Evolutionary conservation across 1,139 yeast genomes (phyloP).

Genomic region (Blastobotrys malaysiensis): DNA sequence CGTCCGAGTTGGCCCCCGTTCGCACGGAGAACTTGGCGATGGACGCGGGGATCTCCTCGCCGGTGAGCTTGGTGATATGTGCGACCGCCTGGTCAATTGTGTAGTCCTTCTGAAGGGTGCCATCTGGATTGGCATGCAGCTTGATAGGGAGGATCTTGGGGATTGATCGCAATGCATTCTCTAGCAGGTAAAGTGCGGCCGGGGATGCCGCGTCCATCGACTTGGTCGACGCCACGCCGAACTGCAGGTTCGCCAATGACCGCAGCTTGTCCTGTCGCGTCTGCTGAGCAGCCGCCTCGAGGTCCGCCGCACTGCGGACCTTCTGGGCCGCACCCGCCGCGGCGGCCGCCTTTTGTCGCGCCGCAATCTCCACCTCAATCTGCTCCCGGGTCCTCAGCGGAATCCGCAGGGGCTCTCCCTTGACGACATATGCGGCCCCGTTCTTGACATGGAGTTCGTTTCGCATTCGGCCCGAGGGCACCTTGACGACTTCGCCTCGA

Average conservation of each 20-base stretch:
- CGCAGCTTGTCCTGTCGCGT: slow-evolving; percentile 8
- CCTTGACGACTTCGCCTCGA: slow-evolving; percentile 66
- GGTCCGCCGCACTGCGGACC: slow-evolving; percentile 12
- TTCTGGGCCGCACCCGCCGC: slow-evolving; percentile 10
- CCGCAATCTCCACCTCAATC: slow-evolving; percentile 9
- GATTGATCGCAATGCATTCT: slow-evolving; percentile 21
- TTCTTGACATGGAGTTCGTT: slow-evolving; percentile 64
- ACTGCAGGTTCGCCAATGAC: slow-evolving; percentile 11
- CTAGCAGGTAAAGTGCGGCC: slow-evolving; percentile 16
- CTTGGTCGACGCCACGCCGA: slow-evolving; percentile 3
- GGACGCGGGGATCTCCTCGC: slow-evolving; percentile 13
- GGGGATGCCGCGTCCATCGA: slow-evolving; percentile 4
- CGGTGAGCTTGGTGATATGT: slow-evolving; percentile 20
- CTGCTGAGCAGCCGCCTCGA: slow-evolving; percentile 8
- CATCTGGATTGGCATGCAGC: slow-evolving; percentile 10
- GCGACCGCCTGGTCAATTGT: slow-evolving; percentile 16
- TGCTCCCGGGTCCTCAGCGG: slow-evolving; percentile 48
- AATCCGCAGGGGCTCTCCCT: slow-evolving; percentile 51
- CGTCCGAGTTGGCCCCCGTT: slow-evolving; percentile 5
- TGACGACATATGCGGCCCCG: slow-evolving; percentile 64
- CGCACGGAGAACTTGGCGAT: slow-evolving; percentile 11
- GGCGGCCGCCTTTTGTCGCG: slow-evolving; percentile 8
- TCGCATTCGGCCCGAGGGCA: slow-evolving; percentile 81
- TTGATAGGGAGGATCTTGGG: slow-evolving; percentile 21
- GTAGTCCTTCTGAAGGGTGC: slow-evolving; percentile 11